Evolutionary conservation across 2,329 filamentous ascomycete genomes (phyloP).

Genomic region (Monosporascus sp.): DNA sequence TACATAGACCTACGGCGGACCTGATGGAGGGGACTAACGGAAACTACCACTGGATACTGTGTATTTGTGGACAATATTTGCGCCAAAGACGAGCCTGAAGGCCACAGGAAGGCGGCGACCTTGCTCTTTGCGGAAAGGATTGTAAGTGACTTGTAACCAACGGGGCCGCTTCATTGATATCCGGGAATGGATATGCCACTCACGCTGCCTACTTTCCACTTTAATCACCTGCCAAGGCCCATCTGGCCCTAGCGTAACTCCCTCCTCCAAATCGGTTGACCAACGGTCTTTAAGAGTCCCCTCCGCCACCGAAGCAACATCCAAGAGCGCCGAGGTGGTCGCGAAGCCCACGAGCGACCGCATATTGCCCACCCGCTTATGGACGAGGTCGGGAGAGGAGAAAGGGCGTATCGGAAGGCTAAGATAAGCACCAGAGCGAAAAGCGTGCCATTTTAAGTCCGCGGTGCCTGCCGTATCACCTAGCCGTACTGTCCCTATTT

Average conservation of each 20-base stretch:
- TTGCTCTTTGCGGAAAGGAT: not conserved
- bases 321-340: not conserved
- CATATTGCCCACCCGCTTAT: not conserved
- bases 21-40: too few species aligned
- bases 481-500: too few species aligned
- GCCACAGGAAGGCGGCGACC: not conserved
- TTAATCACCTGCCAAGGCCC: not conserved
- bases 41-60: too few species aligned
- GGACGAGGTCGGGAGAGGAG: too few species aligned
- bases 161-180: not conserved
- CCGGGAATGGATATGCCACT: not conserved
- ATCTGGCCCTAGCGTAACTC: not conserved
- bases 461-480: too few species aligned
- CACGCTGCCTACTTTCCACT: not conserved
- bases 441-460: too few species aligned
- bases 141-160: not conserved
- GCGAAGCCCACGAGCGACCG: not conserved
- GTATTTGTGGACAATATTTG: not conserved
- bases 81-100: not conserved
- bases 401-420: too few species aligned
- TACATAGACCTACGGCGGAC: too few species aligned
- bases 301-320: not conserved
- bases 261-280: not conserved
- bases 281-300: not conserved
- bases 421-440: too few species aligned